These are phyloP conservation scores for Pleurotus djamor DNA, from an alignment of 768 basidiomycete genomes.

Conservation along the genomic window DNA sequence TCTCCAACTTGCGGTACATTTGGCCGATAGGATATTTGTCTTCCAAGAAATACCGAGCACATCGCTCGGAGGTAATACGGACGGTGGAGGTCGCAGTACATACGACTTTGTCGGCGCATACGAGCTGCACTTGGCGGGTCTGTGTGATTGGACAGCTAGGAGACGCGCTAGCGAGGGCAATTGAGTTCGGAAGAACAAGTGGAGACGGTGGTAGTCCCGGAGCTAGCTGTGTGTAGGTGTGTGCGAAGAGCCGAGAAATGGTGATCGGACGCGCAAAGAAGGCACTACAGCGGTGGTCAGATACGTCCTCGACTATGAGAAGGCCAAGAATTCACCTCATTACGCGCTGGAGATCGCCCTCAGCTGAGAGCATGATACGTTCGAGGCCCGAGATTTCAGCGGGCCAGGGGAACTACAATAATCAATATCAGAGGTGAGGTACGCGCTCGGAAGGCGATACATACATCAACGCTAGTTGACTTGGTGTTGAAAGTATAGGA, in stretches of 20 bases:
- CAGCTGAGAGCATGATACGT: constrained; percentile 64
- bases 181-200: constrained; percentile 29
- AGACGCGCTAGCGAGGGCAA: constrained; percentile 38
- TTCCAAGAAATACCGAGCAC: constrained; percentile 55
- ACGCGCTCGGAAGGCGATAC: constrained; percentile 3
- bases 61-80: constrained; percentile 51
- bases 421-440: neutral
- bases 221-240: constrained; percentile 49
- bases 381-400: constrained; percentile 54
- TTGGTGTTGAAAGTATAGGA: constrained; percentile 43
- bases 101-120: constrained; percentile 50
- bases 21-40: constrained; percentile 14
- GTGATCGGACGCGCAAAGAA: constrained; percentile 64
- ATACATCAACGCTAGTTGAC: constrained; percentile 41
- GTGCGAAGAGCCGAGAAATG: constrained; percentile 30
- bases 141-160: constrained; percentile 53
- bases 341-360: constrained; percentile 71
- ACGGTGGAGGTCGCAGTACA: constrained; percentile 69
- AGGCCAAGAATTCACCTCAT: constrained; percentile 45
- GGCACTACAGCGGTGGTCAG: constrained; percentile 35
- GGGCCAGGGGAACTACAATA: constrained; percentile 50
- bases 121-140: constrained; percentile 62
- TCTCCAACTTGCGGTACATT: constrained; percentile 54
- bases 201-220: constrained; percentile 21
- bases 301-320: neutral